Base-by-base conservation (phyloP, 495 filamentous ascomycete genomes). In the Aspergillus conjunctus region DNA sequence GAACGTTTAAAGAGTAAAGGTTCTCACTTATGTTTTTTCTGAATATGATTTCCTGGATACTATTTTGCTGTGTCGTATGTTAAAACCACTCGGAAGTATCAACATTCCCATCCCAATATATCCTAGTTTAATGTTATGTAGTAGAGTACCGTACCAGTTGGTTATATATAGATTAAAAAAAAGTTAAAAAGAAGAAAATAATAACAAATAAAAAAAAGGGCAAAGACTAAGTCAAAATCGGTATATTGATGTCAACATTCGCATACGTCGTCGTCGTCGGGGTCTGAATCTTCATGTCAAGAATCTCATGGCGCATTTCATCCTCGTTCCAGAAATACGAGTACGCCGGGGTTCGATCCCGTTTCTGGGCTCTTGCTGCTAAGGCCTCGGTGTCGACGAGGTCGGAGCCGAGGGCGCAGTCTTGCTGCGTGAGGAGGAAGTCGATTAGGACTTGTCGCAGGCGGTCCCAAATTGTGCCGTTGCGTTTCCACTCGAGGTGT, bases 401-500 rank as follows among this genome's bases (percentile, higher is more conserved):
- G 21, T 64, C 57, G 0, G 66, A 62, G 15, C 68, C 60, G 1
- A 71, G 58, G 2, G 63, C 64, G 48, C 68, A 71, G n/a, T 66
- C 68, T 45, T 71, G 68, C 52, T 71, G 68, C 2, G 66, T 66
- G 18, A 63, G 18, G 11, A 71, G 34, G 39, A 71, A 69, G 21
- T 66, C 60, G 11, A 68, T 65, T 9, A 71, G 50, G 3, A 67
- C 54, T 22, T 59, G 51, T 6, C 68, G 68, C n/a, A 71, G 46
- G 11, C 62, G 55, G 54, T 71, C 64, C 68, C 68, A 71, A 17
- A 66, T 66, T 9, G 62, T 58, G n/a, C 68, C 68, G 15, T 67
- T 53, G 37, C 53, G 66, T 56, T 66, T 68, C 68, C 68, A 71
- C 60, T 71, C 68, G 18, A 71, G 60, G 9, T 61, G 68, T 46